phyloP scores from a whole-genome alignment of 108 stramenopile genomes.

The Epithemia pelagica region DNA sequence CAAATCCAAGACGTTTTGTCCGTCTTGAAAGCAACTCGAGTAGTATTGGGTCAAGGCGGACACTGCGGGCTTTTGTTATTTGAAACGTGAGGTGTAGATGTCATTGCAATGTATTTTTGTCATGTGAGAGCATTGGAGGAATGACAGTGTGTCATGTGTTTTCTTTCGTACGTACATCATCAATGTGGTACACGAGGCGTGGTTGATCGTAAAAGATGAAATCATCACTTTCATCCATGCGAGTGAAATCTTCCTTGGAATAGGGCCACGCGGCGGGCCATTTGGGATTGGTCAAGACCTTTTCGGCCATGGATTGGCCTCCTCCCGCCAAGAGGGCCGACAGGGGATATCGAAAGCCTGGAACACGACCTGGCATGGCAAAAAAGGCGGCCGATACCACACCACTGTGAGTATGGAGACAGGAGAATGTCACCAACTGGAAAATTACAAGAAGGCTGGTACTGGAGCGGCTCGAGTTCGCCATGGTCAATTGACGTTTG shows the following conservation, averaged over 20 bases:
- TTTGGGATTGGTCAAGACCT: conserved; percentile 57
- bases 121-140: too few species aligned
- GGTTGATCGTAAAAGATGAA: conserved; percentile 63
- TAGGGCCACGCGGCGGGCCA: conserved; percentile 85
- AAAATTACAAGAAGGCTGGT: too few species aligned
- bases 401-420: too few species aligned
- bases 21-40: conserved; percentile 56
- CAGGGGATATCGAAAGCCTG: conserved; percentile 28
- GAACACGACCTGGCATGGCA: conserved; percentile 18
- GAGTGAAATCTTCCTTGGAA: conserved; percentile 50
- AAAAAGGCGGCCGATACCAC: too few species aligned
- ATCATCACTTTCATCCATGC: conserved; percentile 71
- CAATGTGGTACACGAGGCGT: conserved; percentile 77
- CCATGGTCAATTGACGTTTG: too few species aligned
- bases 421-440: too few species aligned
- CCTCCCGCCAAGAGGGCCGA: conserved; percentile 1
- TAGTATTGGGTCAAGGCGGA: conserved; percentile 75
- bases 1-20: conserved; percentile 89
- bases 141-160: too few species aligned
- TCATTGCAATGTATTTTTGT: too few species aligned
- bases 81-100: background rate
- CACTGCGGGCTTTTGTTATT: conserved; percentile 34
- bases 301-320: conserved; percentile 34
- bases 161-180: conserved; percentile 33
- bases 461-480: too few species aligned